Conservation (phyloP, 306 rosid genomes). For the Gleditsia sinensis region DNA sequence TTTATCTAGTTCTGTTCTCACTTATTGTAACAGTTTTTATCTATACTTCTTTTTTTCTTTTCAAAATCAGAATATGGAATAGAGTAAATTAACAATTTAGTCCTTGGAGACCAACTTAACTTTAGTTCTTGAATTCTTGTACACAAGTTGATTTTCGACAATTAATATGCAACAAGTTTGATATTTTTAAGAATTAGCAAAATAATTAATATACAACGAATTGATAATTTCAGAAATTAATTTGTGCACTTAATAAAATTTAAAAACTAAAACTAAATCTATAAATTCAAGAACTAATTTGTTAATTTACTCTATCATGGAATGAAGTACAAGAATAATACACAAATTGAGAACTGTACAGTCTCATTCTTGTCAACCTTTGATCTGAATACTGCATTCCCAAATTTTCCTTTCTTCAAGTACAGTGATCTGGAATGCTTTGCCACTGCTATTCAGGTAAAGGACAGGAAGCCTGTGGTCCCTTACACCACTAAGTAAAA, state of each 20-base stretch:
- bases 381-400: not conserved
- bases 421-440: not conserved
- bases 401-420: not conserved
- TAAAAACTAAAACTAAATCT: too few species aligned
- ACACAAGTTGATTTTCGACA: too few species aligned
- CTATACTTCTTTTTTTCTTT: not conserved
- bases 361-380: not conserved
- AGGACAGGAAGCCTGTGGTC: not conserved
- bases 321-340: not conserved
- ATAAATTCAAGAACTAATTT: too few species aligned
- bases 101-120: too few species aligned
- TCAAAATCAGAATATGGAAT: not conserved
- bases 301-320: too few species aligned
- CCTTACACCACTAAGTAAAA: not conserved
- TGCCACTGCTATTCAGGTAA: not conserved
- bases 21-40: not conserved
- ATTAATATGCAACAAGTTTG: too few species aligned
- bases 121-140: too few species aligned
- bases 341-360: not conserved
- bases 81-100: too few species aligned
- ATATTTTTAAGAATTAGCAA: too few species aligned
- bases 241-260: too few species aligned
- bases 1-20: not conserved
- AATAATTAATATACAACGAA: too few species aligned
- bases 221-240: too few species aligned